Percentiles rank a stretch among this genome's conserved stretches.
Evolutionary conservation across 371 early-diverging fungal genomes (phyloP).

Genomic region (Saksenaea oblongispora): DNA sequence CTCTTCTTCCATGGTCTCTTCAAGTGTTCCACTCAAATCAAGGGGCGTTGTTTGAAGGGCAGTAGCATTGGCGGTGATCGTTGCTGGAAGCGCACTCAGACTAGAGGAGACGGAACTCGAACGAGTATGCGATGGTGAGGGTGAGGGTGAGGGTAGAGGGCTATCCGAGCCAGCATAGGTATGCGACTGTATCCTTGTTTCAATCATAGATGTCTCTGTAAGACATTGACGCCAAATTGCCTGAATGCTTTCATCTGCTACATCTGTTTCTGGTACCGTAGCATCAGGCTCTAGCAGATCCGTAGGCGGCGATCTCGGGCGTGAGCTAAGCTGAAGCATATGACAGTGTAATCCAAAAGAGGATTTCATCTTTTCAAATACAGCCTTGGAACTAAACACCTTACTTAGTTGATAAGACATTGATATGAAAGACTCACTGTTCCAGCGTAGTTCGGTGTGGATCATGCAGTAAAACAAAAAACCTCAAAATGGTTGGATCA

Average conservation of each 20-base stretch:
- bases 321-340: slow-evolving; percentile 60
- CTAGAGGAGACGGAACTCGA: slow-evolving; percentile 24
- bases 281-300: slow-evolving; percentile 30
- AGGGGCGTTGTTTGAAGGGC: slow-evolving; percentile 12
- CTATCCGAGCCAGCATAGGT: background rate
- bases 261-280: slow-evolving; percentile 9
- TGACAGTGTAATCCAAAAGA: slow-evolving; percentile 71
- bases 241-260: slow-evolving; percentile 17
- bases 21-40: slow-evolving; percentile 10
- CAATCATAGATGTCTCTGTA: slow-evolving; percentile 21
- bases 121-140: slow-evolving; percentile 13
- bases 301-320: slow-evolving; percentile 18
- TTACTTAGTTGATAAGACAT: background rate
- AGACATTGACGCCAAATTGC: slow-evolving; percentile 21
- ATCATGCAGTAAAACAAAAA: slow-evolving; percentile 80
- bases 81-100: slow-evolving; percentile 3
- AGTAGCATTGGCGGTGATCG: background rate
- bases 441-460: slow-evolving; percentile 52
- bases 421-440: slow-evolving; percentile 42
- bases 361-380: slow-evolving; percentile 66
- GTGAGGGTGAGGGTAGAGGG: background rate
- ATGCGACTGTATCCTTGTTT: slow-evolving; percentile 32
- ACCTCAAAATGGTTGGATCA: slow-evolving; percentile 67
- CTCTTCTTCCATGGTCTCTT: slow-evolving; percentile 4
- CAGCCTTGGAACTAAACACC: background rate